phyloP scores from a whole-genome alignment of 371 early-diverging fungal species.

The Rhizopus delemar region DNA sequence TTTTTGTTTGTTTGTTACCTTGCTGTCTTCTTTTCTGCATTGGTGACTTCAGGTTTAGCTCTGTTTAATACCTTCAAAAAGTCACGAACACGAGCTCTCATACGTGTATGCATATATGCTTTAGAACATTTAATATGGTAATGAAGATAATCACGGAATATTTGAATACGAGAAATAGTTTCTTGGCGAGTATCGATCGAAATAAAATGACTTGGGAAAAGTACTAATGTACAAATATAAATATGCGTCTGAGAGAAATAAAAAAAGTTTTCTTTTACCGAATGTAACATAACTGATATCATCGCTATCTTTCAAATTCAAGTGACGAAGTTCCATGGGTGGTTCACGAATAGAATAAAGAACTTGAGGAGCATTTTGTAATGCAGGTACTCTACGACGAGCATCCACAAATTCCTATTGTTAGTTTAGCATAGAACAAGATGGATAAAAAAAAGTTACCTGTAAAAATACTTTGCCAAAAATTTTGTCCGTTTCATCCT shows the following conservation, averaged over 20 bases:
- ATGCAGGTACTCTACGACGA: slow-evolving; percentile 82
- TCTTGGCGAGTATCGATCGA: slow-evolving; percentile 76
- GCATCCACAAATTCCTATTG: slow-evolving; percentile 96
- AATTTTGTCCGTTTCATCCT: slow-evolving; percentile 94
- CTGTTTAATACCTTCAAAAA: slow-evolving; percentile 97
- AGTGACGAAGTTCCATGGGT: slow-evolving; percentile 89
- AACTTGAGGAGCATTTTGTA: slow-evolving; percentile 96
- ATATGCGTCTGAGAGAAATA: not conserved
- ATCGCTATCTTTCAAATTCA: slow-evolving; percentile 70
- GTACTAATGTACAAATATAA: slow-evolving; percentile 54
- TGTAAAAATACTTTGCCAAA: slow-evolving; percentile 97
- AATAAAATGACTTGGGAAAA: slow-evolving; percentile 91
- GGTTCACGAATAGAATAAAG: slow-evolving; percentile 91
- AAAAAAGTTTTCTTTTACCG: slow-evolving; percentile 50
- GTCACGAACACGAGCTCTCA: slow-evolving; percentile 93
- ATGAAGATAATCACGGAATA: slow-evolving; percentile 97
- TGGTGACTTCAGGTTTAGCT: slow-evolving; percentile 88
- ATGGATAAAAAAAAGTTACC: slow-evolving; percentile 42
- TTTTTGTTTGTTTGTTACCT: slow-evolving; percentile 44
- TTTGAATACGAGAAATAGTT: slow-evolving; percentile 90
- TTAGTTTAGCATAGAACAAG: not conserved
- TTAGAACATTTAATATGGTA: slow-evolving; percentile 98
- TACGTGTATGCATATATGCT: slow-evolving; percentile 98
- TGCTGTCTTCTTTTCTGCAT: slow-evolving; percentile 87
- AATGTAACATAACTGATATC: slow-evolving; percentile 92